Evolutionary conservation across 352 stramenopile genomes (phyloP), one percentile per base, ranked within the genome.

Genomic region (Plasmopara halstedii): DNA sequence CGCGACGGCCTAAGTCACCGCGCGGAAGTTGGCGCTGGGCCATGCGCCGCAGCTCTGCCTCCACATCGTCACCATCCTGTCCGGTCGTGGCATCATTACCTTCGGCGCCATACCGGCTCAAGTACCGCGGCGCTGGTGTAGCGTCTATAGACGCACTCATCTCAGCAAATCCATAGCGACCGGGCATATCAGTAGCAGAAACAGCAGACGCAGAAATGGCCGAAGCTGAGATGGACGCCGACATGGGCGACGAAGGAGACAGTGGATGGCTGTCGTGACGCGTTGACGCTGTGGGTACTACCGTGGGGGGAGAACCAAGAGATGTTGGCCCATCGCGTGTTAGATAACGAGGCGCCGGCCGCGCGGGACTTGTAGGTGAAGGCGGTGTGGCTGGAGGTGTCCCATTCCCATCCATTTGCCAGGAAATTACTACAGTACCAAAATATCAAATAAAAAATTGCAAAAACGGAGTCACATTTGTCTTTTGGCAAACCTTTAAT

Each of bases 111-210:
- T 67, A 72, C 27, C 71, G 78, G 5, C 74, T 74, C 15, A 90
- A 67, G 44, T 93, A 93, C n/a, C 78, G 74, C 18, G 81, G 74
- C 37, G 64, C 75, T 2, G 78, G 78, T 4, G 81, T 90, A 0
- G 76, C 77, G 25, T 90, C 76, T 40, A 90, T 73, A 3, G 81
- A 93, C 8, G 81, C 77, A 33, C 76, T 89, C 68, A 81, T 88
- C 55, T 93, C 81, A 1, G 76, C 67, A 35, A 87, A 90, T 21
- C 62, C 56, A 50, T 78, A 85, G 33, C 75, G 74, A 17, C 31
- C 35, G 26, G 70, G 72, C 38, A 83, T 72, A 43, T 86, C 74
- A 1, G 81, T 93, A 21, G 81, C 81, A 0, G 81, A 93, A 20
- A 93, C 74, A 8, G 78, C 75, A 9, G 78, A 90, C 31, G 70